These are phyloP conservation scores for Irpex sp. DNA, from an alignment of 1,284 basidiomycete species.

Conservation along the genomic window DNA sequence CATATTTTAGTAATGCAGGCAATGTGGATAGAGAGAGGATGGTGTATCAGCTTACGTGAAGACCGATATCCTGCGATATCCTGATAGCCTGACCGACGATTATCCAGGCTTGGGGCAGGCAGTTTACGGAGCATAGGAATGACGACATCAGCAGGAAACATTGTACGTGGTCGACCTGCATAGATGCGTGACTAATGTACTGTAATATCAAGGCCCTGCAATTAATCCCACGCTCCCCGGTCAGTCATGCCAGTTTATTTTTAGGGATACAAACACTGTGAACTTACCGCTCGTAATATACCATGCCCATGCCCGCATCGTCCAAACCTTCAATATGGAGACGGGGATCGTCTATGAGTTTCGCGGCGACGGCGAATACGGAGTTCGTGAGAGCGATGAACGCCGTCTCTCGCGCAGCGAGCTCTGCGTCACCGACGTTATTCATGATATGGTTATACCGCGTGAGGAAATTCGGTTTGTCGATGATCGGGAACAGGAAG, in stretches of 20 bases:
- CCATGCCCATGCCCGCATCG: slow-evolving; percentile 80
- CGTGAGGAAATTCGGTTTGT: slow-evolving; percentile 74
- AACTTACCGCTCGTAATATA: slow-evolving; percentile 75
- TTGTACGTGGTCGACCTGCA: slow-evolving; percentile 81
- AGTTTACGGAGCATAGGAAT: slow-evolving; percentile 85
- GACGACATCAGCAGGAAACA: slow-evolving; percentile 83
- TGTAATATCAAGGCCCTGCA: slow-evolving; percentile 77
- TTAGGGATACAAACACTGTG: background rate
- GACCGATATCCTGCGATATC: slow-evolving; percentile 80
- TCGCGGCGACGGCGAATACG: slow-evolving; percentile 78
- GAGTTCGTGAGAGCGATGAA: slow-evolving; percentile 78
- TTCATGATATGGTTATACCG: slow-evolving; percentile 74
- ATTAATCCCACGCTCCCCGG: slow-evolving; percentile 8
- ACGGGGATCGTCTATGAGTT: slow-evolving; percentile 69
- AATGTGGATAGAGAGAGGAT: slow-evolving; percentile 1
- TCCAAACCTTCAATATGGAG: slow-evolving; percentile 53
- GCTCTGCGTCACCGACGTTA: slow-evolving; percentile 44
- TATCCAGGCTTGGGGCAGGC: slow-evolving; percentile 87
- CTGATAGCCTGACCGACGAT: slow-evolving; percentile 83
- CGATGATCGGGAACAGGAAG: slow-evolving; percentile 78
- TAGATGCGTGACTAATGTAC: slow-evolving; percentile 81
- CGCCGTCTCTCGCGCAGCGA: slow-evolving; percentile 56
- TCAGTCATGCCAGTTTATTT: slow-evolving; percentile 9
- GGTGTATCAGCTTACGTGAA: slow-evolving; percentile 61
- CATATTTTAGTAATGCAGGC: slow-evolving; percentile 14